Percentiles rank a stretch among this genome's conserved stretches.
Evolutionary conservation across 1,139 yeast species (phyloP).

Genomic region (Petasospora rhodanensis): DNA sequence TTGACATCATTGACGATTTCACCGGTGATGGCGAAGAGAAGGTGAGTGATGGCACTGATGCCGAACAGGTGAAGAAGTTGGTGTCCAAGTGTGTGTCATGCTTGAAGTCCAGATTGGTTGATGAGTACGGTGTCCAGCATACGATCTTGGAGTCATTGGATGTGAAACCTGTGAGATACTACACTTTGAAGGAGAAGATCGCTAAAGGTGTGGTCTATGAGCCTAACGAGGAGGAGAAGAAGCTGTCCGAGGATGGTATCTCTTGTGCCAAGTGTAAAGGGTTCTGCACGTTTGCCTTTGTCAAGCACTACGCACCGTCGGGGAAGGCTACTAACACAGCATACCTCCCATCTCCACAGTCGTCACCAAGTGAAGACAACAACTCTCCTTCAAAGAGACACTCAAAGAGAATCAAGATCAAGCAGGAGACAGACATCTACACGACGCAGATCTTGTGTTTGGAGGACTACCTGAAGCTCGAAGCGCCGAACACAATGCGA

Average conservation of each 20-base stretch:
- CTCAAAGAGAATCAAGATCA: constrained; percentile 20
- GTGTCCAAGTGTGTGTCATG: constrained; percentile 13
- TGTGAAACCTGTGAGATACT: constrained; percentile 12
- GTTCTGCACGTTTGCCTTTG: constrained; percentile 32
- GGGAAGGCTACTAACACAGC: constrained; percentile 1
- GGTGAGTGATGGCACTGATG: constrained; percentile 1
- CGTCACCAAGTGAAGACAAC: constrained; percentile 16
- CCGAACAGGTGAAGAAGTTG: constrained; percentile 5
- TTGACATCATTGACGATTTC: constrained; percentile 19
- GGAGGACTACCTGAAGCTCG: constrained; percentile 21
- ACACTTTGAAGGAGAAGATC: background rate
- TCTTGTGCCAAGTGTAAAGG: constrained; percentile 32
- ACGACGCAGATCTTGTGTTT: constrained; percentile 15
- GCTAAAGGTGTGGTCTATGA: background rate
- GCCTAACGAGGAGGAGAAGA: constrained; percentile 11
- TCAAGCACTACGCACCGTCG: constrained; percentile 17
- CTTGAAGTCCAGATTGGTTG: constrained; percentile 15
- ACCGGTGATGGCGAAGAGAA: constrained; percentile 3
- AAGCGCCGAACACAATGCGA: constrained; percentile 10
- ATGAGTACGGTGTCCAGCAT: constrained; percentile 16
- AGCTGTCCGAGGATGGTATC: constrained; percentile 26
- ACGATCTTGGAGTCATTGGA: constrained; percentile 13
- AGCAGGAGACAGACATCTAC: constrained; percentile 11
- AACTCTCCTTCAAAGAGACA: constrained; percentile 10
- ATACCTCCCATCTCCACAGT: constrained; percentile 19